Base-by-base conservation (phyloP, 768 basidiomycete genomes). In the Suillus fuscotomentosus region DNA sequence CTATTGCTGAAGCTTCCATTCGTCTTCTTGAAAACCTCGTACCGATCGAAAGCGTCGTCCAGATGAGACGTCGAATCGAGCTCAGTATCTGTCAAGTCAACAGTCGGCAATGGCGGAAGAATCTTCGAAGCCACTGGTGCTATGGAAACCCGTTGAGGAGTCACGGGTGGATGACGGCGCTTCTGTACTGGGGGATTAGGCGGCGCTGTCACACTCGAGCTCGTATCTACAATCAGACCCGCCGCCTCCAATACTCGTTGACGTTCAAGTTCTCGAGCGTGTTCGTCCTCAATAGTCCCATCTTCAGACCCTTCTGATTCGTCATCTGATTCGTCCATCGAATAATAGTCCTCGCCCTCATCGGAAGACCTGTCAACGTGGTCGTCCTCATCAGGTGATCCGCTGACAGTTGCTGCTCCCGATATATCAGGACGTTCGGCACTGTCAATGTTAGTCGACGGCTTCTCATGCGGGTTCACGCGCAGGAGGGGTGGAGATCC, bases 21-120 rank as follows among this genome's bases (percentile, higher is more conserved):
- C 51, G 76, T 78, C 70, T 86, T 85, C 71, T 86, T 86, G 76
- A 89, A 95, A n/a, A 88, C 81, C 73, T 96, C 92, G 71, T 97
- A 97, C 43, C 94, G 83, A 63, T 92, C 92, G 73, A 90, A 97
- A 0, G 95, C 95, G 73, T 97, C 94, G 69, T 94, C 90, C 43
- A 91, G 77, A 6, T 75, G 80, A 5, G 75, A 71, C 51, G 79
- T 77, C 66, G 83, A 79, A 51, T 84, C 80, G 51, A 53, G 17
- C 27, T 62, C 61, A 27, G 34, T 64, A 47, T 60, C 71, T 7
- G 73, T 65, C 27, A 76, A 61, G 59, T 75, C 68, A 45, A 76
- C 68, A 20, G 48, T 70, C 2, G 86, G 87, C 2, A 84, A 70
- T 0, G 84, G 80, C 5, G 90, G 89, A 6, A 90, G 80, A 34